A percentile compares a stretch with the other conserved stretches of the same genome.
These are phyloP conservation scores for Boletus huronensis DNA, from an alignment of 768 basidiomycete genomes.

Conservation along the genomic window DNA sequence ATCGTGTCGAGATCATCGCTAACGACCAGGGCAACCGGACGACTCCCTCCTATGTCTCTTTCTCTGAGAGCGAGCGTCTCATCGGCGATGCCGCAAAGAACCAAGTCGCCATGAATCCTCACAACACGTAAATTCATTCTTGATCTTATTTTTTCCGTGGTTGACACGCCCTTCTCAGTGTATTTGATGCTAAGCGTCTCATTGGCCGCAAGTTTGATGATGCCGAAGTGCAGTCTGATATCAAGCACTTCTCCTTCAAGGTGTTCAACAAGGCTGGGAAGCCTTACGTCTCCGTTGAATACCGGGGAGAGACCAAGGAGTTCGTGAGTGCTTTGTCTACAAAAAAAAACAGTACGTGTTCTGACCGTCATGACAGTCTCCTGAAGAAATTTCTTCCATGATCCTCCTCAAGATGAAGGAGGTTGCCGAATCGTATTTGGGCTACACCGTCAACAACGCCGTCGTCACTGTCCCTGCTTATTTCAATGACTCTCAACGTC, in stretches of 20 bases:
- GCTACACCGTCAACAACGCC: slow-evolving; percentile 78
- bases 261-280: slow-evolving; percentile 85
- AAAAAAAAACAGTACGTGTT: slow-evolving; percentile 1
- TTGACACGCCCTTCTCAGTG: slow-evolving; percentile 42
- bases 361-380: slow-evolving; percentile 53
- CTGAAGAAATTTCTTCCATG: slow-evolving; percentile 98
- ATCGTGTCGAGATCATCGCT: slow-evolving; percentile 98
- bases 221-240: slow-evolving; percentile 75
- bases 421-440: slow-evolving; percentile 94
- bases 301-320: slow-evolving; percentile 91
- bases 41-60: slow-evolving; percentile 93
- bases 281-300: slow-evolving; percentile 84
- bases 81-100: slow-evolving; percentile 99
- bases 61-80: slow-evolving; percentile 92
- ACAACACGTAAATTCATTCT: slow-evolving; percentile 60
- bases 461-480: slow-evolving; percentile 97
- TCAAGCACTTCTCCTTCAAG: slow-evolving; percentile 94
- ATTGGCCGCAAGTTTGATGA: slow-evolving; percentile 92
- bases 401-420: slow-evolving; percentile 98
- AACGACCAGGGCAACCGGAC: slow-evolving; percentile 95
- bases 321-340: slow-evolving; percentile 56
- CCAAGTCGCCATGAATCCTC: slow-evolving; percentile 97
- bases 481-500: slow-evolving; percentile 99
- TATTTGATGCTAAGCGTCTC: slow-evolving; percentile 97
- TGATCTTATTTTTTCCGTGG: neutral